Percentiles rank a stretch among this genome's conserved stretches.
These are phyloP conservation scores for Paramecium caudatum DNA, from an alignment of 73 alveolate genomes.

Conservation along the genomic window DNA sequence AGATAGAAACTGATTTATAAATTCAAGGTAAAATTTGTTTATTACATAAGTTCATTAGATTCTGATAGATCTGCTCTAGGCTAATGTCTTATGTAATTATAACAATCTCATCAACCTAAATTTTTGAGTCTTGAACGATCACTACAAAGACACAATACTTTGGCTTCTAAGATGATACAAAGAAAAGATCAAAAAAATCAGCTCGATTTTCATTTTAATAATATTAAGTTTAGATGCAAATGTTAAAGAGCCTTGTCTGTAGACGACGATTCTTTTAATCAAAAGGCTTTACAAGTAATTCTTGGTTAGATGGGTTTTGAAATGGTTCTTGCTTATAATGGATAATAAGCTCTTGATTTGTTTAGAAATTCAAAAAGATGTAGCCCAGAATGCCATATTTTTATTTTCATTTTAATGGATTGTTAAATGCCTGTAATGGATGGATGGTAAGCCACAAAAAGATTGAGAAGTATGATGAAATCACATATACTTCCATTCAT, in stretches of 20 bases:
- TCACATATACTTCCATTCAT: slow-evolving; percentile 44
- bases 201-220: background rate
- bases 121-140: background rate
- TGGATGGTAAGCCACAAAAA: slow-evolving; percentile 74
- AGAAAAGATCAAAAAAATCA: slow-evolving; percentile 9
- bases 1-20: background rate
- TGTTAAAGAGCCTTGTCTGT: slow-evolving; percentile 69
- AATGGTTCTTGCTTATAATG: slow-evolving; percentile 66
- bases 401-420: slow-evolving; percentile 62
- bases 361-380: slow-evolving; percentile 27
- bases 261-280: slow-evolving; percentile 72
- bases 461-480: slow-evolving; percentile 53
- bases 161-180: background rate
- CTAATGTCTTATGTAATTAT: background rate
- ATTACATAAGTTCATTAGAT: background rate
- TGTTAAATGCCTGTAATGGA: slow-evolving; percentile 76
- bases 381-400: slow-evolving; percentile 20
- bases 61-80: slow-evolving; percentile 20
- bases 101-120: background rate
- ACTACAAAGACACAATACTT: slow-evolving; percentile 3
- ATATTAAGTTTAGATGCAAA: background rate
- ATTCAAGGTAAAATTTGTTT: background rate
- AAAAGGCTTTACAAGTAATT: slow-evolving; percentile 54
- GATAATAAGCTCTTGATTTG: slow-evolving; percentile 55
- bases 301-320: slow-evolving; percentile 52